Evolutionary conservation across 1,139 yeast genomes (phyloP), one percentile per base, ranked within the genome.

Genomic region (Candida sanyaensis): DNA sequence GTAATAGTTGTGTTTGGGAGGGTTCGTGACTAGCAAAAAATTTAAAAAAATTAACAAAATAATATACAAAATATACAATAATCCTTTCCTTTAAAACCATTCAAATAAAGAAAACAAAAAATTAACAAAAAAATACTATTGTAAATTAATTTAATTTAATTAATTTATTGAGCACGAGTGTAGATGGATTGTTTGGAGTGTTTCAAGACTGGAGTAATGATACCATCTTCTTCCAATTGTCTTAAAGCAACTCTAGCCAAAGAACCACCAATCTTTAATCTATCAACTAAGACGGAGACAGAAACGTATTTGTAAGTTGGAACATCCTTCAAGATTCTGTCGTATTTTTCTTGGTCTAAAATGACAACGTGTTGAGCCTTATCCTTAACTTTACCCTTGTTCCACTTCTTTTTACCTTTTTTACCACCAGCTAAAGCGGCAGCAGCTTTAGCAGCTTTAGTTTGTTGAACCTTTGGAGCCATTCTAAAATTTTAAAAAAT

Each of bases 361-460:
- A 89, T 83, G 72, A 93, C 93, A 74, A 91, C 86, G 86, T 93
- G 99, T 78, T 89, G 96, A 69, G 99, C 99, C 96, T 89, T 93
- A 82, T 93, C 99, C 95, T 95, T 95, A 79, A 91, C 97, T 88
- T 96, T 91, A 81, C 97, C 97, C 86, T 93, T 92, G 87, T 96
- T 88, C 99, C 99, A 93, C 97, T 93, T 93, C 96, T 93, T 93
- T 91, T 95, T 93, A 81, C 97, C 91, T 78, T 93, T 91, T 90
- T 93, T 93, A 86, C 98, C 97, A 88, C 98, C 98, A 77, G 98
- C 97, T 86, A 91, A 83, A 78, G 98, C 98, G 84, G 99, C 98
- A 73, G 98, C 97, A 77, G 98, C 97, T 86, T 92, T 92, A 75
- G 96, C 97, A 78, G 98, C 97, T 86, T 93, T 93, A 73, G 97